Conservation (phyloP, 805 yeast species). For the Pichia ethanolica region DNA sequence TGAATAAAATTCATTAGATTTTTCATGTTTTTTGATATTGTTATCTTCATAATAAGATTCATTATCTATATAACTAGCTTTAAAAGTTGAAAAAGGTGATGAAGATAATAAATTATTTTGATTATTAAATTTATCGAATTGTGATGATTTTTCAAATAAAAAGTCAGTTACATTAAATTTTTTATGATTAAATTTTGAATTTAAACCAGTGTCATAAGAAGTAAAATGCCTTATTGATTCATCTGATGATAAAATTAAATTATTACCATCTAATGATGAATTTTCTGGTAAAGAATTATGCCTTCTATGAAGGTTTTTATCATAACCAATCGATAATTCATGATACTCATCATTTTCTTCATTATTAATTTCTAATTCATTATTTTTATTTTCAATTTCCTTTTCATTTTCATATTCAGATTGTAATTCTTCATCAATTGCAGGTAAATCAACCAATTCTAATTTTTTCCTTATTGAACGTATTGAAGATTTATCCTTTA, state of each 20-base stretch:
- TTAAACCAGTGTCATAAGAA: conserved; percentile 26
- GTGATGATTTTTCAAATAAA: background rate
- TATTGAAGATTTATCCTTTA: background rate
- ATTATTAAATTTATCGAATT: background rate
- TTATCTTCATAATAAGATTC: background rate
- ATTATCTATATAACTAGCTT: conserved; percentile 13
- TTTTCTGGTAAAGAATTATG: conserved; percentile 22
- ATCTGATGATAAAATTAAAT: conserved; percentile 3
- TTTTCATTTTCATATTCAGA: too few relatives aligned
- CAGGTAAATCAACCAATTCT: conserved; percentile 7
- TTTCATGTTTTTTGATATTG: background rate
- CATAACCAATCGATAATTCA: background rate
- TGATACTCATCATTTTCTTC: background rate
- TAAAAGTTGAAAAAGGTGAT: conserved; percentile 18
- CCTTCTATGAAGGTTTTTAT: conserved; percentile 5
- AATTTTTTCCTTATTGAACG: conserved; percentile 1
- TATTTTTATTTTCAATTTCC: background rate
- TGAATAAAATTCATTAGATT: background rate
- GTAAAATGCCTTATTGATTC: conserved; percentile 24
- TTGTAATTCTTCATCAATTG: conserved; percentile 7
- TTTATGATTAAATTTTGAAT: conserved; percentile 5
- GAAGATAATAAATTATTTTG: conserved; percentile 7
- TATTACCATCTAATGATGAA: conserved; percentile 4
- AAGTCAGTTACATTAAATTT: background rate
- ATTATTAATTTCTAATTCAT: background rate